Conservation (phyloP, 2,329 filamentous ascomycete genomes). For the Bimuria novae-zelandiae region DNA sequence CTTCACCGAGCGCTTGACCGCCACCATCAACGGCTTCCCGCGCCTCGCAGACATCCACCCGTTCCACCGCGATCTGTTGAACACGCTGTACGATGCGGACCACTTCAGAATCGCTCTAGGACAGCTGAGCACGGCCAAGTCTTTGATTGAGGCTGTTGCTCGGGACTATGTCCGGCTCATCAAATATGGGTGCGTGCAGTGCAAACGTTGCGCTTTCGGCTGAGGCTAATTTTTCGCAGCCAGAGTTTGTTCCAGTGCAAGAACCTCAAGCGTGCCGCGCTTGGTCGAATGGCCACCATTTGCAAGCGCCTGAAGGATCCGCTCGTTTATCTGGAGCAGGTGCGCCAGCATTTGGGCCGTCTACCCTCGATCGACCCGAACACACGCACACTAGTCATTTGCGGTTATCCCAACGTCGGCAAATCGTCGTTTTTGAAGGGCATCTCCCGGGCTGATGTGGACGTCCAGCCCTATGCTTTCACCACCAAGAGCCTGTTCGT, state of each 20-base stretch:
- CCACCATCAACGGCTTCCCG: constrained; percentile 87
- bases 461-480: constrained; percentile 97
- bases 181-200: constrained; percentile 77
- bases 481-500: constrained; percentile 97
- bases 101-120: constrained; percentile 91
- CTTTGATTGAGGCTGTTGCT: constrained; percentile 93
- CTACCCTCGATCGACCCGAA: constrained; percentile 98
- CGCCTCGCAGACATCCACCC: constrained; percentile 93
- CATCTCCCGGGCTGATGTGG: constrained; percentile 91
- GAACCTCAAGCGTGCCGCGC: constrained; percentile 92
- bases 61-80: constrained; percentile 87
- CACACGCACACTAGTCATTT: constrained; percentile 92
- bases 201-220: background rate
- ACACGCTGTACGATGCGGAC: constrained; percentile 76
- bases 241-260: constrained; percentile 95
- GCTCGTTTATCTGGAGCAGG: constrained; percentile 92
- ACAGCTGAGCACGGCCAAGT: constrained; percentile 93
- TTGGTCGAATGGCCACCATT: constrained; percentile 98
- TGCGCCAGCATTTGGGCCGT: constrained; percentile 95
- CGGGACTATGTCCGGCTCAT: constrained; percentile 94
- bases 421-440: constrained; percentile 95
- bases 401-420: constrained; percentile 89
- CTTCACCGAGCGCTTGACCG: constrained; percentile 88
- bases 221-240: constrained; percentile 1
- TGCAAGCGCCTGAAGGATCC: constrained; percentile 94